These are phyloP conservation scores for Novymonas esmeraldas DNA, from an alignment of 208 protist genomes.

Conservation along the genomic window DNA sequence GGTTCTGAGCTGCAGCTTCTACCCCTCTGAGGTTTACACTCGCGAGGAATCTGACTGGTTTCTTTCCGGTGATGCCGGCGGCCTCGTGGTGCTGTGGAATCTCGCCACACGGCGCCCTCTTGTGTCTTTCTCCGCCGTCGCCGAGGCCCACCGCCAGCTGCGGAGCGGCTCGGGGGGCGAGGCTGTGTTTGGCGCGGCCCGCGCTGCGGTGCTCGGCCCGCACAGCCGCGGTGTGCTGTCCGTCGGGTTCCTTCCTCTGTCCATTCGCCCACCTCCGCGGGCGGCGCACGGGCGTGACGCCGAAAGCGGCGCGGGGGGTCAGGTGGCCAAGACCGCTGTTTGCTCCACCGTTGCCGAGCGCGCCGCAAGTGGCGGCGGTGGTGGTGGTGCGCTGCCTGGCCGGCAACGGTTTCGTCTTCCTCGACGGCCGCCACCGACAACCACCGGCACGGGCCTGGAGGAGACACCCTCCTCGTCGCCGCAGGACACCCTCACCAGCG, in stretches of 20 bases:
- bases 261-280: not conserved
- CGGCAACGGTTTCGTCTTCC: conserved; percentile 39
- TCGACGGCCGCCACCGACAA: conserved; percentile 1
- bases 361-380: not conserved
- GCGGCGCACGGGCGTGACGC: not conserved
- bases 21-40: conserved; percentile 15
- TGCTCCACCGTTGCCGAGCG: not conserved
- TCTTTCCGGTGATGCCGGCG: conserved; percentile 73
- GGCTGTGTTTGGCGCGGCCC: not conserved
- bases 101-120: conserved; percentile 52
- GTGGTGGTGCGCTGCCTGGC: conserved; percentile 3
- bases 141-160: conserved; percentile 11
- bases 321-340: not conserved
- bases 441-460: too few species aligned
- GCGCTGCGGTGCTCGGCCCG: conserved; percentile 3
- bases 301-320: not conserved
- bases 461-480: not conserved
- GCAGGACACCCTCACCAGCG: not conserved
- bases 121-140: conserved; percentile 38
- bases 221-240: conserved; percentile 26
- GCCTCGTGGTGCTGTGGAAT: conserved; percentile 73
- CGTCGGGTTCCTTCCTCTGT: conserved; percentile 29
- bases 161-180: not conserved
- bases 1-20: conserved; percentile 69
- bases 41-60: conserved; percentile 43